Percentiles rank a stretch among this genome's conserved stretches.
These are phyloP conservation scores for Hemisphaericaspora xylofermentans DNA, from an alignment of 1,139 yeast species.

Conservation along the genomic window DNA sequence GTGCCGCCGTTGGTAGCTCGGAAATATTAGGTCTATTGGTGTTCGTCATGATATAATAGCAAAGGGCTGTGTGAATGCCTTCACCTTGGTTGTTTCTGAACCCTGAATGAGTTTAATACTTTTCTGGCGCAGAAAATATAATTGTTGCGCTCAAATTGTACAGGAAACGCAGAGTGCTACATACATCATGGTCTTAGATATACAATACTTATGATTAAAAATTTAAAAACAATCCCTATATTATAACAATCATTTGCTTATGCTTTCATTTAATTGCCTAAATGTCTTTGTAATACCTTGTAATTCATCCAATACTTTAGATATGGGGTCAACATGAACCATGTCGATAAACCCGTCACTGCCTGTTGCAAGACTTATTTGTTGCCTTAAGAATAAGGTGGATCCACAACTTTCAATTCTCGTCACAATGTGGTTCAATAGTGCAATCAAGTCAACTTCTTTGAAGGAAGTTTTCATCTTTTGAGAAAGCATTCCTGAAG, in stretches of 20 bases:
- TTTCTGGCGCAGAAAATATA: too few relatives aligned
- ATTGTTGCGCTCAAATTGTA: too few relatives aligned
- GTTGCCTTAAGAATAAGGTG: conserved; percentile 34
- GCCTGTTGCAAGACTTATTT: conserved; percentile 26
- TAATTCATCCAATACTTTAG: conserved; percentile 29
- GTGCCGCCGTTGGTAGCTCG: neutral
- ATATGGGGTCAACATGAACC: conserved; percentile 22
- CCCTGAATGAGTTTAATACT: too few relatives aligned
- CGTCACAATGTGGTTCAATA: conserved; percentile 62
- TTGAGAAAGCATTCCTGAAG: conserved; percentile 27
- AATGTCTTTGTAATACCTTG: conserved; percentile 15
- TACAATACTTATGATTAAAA: too few relatives aligned
- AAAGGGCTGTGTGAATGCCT: too few relatives aligned
- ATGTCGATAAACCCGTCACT: conserved; percentile 25
- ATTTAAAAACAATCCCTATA: too few relatives aligned
- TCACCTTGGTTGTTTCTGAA: too few relatives aligned
- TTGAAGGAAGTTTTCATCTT: conserved; percentile 26
- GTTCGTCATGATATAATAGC: neutral
- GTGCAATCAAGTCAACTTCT: conserved; percentile 41
- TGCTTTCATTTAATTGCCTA: conserved; percentile 6
- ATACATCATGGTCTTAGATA: too few relatives aligned
- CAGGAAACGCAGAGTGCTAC: too few relatives aligned
- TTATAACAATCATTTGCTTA: neutral
- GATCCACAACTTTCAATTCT: conserved; percentile 59
- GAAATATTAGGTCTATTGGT: neutral